Conservation (phyloP, 805 yeast species). For the Pichia kluyveri region DNA sequence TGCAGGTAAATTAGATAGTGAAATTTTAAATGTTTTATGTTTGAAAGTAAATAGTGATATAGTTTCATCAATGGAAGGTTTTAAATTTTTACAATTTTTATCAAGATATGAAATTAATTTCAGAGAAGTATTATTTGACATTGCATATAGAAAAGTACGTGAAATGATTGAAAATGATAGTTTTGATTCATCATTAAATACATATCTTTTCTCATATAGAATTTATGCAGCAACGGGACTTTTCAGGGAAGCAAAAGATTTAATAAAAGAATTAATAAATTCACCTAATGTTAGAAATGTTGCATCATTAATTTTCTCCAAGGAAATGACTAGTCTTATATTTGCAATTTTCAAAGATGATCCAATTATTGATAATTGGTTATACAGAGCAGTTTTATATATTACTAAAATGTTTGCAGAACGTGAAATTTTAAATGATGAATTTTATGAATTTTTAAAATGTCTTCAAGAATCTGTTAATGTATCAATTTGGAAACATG, state of each 20-base stretch:
- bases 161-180: conserved; percentile 1
- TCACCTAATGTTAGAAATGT: conserved; percentile 23
- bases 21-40: background rate
- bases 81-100: conserved; percentile 8
- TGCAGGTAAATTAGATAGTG: background rate
- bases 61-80: conserved; percentile 1
- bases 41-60: background rate
- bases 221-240: background rate
- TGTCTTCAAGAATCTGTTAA: conserved; percentile 27
- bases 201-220: conserved; percentile 10
- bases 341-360: conserved; percentile 13
- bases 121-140: background rate
- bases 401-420: conserved; percentile 61
- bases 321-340: conserved; percentile 17
- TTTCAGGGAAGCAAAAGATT: too few species aligned
- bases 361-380: conserved; percentile 36
- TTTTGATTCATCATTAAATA: conserved; percentile 5
- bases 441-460: conserved; percentile 24
- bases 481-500: conserved; percentile 28
- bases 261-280: conserved; percentile 10
- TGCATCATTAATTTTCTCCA: conserved; percentile 23
- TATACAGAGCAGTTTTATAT: conserved; percentile 47
- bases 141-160: conserved; percentile 6
- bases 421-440: conserved; percentile 13
- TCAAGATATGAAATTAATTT: background rate